Conservation (phyloP, 2,329 filamentous ascomycete species). For the Ceratocystis lukuohia region DNA sequence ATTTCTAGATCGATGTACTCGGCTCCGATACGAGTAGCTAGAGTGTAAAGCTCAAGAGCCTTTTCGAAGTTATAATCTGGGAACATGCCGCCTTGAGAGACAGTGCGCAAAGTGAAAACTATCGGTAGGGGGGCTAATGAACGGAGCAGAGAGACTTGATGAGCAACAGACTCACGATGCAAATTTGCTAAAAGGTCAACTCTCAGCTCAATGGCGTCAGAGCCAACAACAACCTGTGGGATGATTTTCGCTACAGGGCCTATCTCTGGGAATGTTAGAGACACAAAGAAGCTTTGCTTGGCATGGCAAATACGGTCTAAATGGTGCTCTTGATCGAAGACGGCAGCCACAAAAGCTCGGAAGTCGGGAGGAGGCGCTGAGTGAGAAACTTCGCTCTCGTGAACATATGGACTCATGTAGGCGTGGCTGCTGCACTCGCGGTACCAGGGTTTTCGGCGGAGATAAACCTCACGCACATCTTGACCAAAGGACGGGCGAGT, state of each 20-base stretch:
- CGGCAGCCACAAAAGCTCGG: slow-evolving; percentile 25
- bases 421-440: slow-evolving; percentile 86
- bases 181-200: slow-evolving; percentile 77
- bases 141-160: slow-evolving; percentile 69
- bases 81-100: slow-evolving; percentile 76
- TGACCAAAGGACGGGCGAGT: slow-evolving; percentile 84
- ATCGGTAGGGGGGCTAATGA: slow-evolving; percentile 61
- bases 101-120: slow-evolving; percentile 83
- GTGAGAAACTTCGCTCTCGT: slow-evolving; percentile 14
- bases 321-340: slow-evolving; percentile 30
- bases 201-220: slow-evolving; percentile 87
- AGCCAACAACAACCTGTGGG: slow-evolving; percentile 62
- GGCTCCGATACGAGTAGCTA: slow-evolving; percentile 68
- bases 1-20: slow-evolving; percentile 94
- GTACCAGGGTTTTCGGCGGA: slow-evolving; percentile 79
- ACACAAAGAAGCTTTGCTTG: slow-evolving; percentile 81
- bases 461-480: slow-evolving; percentile 82
- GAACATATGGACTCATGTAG: slow-evolving; percentile 59
- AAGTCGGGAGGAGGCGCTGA: slow-evolving; percentile 18
- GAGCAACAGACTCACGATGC: slow-evolving; percentile 60
- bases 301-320: slow-evolving; percentile 34
- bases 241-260: slow-evolving; percentile 49
- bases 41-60: slow-evolving; percentile 59
- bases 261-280: slow-evolving; percentile 70
- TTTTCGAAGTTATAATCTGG: slow-evolving; percentile 61